Evolutionary conservation across 2,329 filamentous ascomycete genomes (phyloP), one percentile per base, ranked within the genome.

Genomic region (Orbilia javanica): DNA sequence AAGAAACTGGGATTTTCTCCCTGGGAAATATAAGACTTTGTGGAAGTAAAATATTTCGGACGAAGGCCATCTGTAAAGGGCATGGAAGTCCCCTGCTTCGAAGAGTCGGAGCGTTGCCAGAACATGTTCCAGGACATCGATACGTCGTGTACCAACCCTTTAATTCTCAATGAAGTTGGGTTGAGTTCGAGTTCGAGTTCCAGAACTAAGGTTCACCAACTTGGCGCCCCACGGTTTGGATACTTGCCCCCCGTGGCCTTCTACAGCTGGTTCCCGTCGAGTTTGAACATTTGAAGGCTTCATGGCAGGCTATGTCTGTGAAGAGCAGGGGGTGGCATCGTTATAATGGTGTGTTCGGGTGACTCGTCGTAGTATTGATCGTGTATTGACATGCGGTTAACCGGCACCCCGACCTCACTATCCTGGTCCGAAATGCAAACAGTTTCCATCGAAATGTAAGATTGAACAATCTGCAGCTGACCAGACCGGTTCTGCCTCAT

Each of bases 381-480:
- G 20, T 77, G 73, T 22, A 48, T 77, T 18, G 73, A 71, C 34
- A 67, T 48, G 66, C 66, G 66, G 66, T 64, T 71, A 65, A 55
- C 66, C 31, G 66, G 66, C 34, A 77, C 66, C 15, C 73, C 73
- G 34, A 77, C 73, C 50, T 77, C 73, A 31, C 73, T 77, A n/a
- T 77, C 73, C 60, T 77, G 73, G 62, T 77, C 73, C 22, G 73
- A 77, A 39, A 77, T 77, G 42, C 73, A 77, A 27, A 77, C 73
- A 11, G 73, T 77, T 60, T 77, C 73, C 73, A 77, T 77, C 34
- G 73, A 77, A 34, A 77, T 77, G 60, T 77, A 77, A 8, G 73
- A 77, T 52, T 77, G 73, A 42, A 77, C 73, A 18, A 77, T 77
- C 15, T n/a, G n/a, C n/a, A n/a, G n/a, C n/a, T 77, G 73, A 67